phyloP scores from a whole-genome alignment of 306 rosid species.

The Dryas alaskensis region DNA sequence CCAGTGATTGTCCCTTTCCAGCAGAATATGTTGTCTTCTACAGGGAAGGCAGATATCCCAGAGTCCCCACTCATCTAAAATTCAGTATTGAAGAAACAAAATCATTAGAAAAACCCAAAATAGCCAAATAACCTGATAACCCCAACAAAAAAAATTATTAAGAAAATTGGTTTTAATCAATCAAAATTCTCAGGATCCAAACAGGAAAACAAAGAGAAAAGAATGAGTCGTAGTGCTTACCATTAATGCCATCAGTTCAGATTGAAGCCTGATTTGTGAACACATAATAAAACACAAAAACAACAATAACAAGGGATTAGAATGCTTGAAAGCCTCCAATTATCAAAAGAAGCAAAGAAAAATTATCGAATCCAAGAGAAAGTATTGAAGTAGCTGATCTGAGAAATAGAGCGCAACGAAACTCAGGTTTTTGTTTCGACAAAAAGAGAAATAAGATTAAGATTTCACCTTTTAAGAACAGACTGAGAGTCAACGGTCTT shows the following conservation, averaged over 20 bases:
- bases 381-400: neutral
- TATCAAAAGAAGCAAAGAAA: neutral
- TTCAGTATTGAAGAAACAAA: neutral
- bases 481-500: constrained; percentile 76
- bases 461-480: constrained; percentile 65
- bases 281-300: constrained; percentile 9
- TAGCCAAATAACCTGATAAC: no score
- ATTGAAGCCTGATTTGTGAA: constrained; percentile 63
- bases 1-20: constrained; percentile 97
- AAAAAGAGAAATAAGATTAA: neutral
- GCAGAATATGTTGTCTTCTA: constrained; percentile 86
- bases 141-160: no score
- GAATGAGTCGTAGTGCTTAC: constrained; percentile 33
- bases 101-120: neutral
- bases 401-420: neutral
- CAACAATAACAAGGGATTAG: constrained; percentile 23
- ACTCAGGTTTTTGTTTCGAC: no score
- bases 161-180: no score
- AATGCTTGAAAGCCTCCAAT: constrained; percentile 1
- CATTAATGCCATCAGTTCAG: constrained; percentile 96
- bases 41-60: constrained; percentile 91
- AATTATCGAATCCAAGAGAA: neutral
- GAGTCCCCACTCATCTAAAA: constrained; percentile 88
- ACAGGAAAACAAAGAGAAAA: neutral
- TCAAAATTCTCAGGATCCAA: constrained; percentile 6